Evolutionary conservation across 768 basidiomycete genomes (phyloP), one percentile per base, ranked within the genome.

Genomic region (Tylopilus felleus): DNA sequence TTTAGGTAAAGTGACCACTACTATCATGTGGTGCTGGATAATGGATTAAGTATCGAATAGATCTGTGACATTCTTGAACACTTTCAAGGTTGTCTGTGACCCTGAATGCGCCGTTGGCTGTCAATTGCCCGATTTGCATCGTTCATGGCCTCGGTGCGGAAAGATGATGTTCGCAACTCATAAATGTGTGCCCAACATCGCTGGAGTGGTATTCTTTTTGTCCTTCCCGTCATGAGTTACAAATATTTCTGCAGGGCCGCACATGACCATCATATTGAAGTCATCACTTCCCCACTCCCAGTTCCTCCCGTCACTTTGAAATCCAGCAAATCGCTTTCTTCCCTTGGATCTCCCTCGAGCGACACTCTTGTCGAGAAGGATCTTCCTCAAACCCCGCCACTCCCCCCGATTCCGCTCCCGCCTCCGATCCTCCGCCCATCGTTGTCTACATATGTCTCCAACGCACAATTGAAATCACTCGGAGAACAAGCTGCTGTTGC

Each of bases 401-500:
- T 12, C 22, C 43, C 40, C 2, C 10, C 39, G 23, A 35, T 52
- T 41, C 19, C 49, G 12, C 19, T 1, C 47, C 29, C 35, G 1
- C 55, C 38, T 8, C 27, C 53, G 5, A 47, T 47, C 22, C 40
- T 48, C 22, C 51, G 49, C 2, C 56, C 61, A 22, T 51, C 53
- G 13, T 43, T 60, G 17, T 56, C 61, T 47, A 49, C 63, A 45
- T 64, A 70, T 66, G 70, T 61, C 29, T 65, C 57, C 51, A 73
- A 51, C 46, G 62, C 50, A 23, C 62, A 59, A 56, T 55, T 53
- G 12, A 46, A 17, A 44, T 59, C 54, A 1, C 61, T 64, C 33
- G 60, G 73, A 3, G 70, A 72, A 51, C 73, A 74, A 50, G 73
- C 74, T 8, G 67, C 71, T 21, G 59, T 61, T 29, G 77, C 80